These are phyloP conservation scores for Fusarium bulbicola DNA, from an alignment of 2,329 filamentous ascomycete genomes.

Conservation along the genomic window DNA sequence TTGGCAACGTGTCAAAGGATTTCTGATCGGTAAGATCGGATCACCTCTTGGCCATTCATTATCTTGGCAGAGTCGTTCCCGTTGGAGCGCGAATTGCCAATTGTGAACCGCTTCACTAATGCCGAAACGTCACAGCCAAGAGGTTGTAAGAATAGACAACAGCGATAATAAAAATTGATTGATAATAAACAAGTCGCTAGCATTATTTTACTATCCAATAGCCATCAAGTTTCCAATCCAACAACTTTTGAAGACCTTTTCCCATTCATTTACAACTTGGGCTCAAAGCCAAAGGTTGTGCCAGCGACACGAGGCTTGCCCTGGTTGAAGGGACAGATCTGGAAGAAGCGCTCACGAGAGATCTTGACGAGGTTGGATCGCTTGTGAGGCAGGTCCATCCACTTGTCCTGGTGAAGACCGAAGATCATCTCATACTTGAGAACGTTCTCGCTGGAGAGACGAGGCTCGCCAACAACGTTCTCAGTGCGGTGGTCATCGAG, in stretches of 20 bases:
- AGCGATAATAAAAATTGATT: neutral
- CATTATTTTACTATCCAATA: neutral
- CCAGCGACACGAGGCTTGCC: conserved; percentile 63
- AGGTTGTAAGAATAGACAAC: neutral
- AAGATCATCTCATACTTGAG: conserved; percentile 78
- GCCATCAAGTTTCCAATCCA: neutral
- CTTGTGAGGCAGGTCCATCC: conserved; percentile 77
- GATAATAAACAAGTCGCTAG: conserved; percentile 13
- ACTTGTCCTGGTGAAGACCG: conserved; percentile 76
- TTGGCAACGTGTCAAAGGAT: conserved; percentile 9
- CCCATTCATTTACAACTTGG: conserved; percentile 48
- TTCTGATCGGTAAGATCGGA: conserved; percentile 22
- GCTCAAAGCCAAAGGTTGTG: conserved; percentile 61
- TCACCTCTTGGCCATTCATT: neutral
- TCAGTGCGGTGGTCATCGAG: conserved; percentile 67
- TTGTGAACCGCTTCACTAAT: neutral
- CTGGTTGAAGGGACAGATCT: conserved; percentile 67
- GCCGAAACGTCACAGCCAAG: conserved; percentile 1
- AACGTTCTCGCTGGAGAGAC: conserved; percentile 73
- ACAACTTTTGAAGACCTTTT: neutral
- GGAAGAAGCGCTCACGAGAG: conserved; percentile 74
- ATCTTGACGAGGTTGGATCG: conserved; percentile 72
- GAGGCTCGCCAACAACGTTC: conserved; percentile 74
- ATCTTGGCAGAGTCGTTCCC: conserved; percentile 16
- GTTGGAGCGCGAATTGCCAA: neutral